These are phyloP conservation scores for Haplosporangium sp. DNA, from an alignment of 371 early-diverging fungal genomes.

Conservation along the genomic window DNA sequence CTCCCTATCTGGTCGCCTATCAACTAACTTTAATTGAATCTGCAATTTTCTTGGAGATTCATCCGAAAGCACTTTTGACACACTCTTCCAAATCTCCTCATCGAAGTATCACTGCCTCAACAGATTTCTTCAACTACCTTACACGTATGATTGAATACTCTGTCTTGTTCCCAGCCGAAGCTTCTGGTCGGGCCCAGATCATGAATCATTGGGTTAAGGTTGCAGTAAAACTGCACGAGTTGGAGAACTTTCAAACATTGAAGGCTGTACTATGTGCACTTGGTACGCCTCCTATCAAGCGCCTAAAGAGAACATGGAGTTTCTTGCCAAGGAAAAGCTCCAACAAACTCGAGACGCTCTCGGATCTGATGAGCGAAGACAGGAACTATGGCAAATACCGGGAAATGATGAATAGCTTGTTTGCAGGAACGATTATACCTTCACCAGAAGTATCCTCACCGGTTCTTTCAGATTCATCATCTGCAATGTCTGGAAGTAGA, in stretches of 20 bases:
- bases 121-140: conserved; percentile 88
- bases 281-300: conserved; percentile 80
- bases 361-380: conserved; percentile 76
- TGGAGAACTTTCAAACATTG: conserved; percentile 81
- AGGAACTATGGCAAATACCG: conserved; percentile 82
- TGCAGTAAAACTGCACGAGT: conserved; percentile 68
- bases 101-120: conserved; percentile 79
- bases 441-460: conserved; percentile 35
- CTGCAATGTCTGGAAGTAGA: conserved; percentile 31
- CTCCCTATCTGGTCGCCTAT: conserved; percentile 76
- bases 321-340: conserved; percentile 76
- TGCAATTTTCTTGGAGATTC: conserved; percentile 76
- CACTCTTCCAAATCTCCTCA: conserved; percentile 79
- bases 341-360: conserved; percentile 67
- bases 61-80: conserved; percentile 69
- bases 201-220: conserved; percentile 84
- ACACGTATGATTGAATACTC: conserved; percentile 82
- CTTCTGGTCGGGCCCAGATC: conserved; percentile 73
- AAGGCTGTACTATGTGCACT: conserved; percentile 81
- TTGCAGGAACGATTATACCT: conserved; percentile 27
- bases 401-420: conserved; percentile 63
- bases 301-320: conserved; percentile 83
- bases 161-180: conserved; percentile 72
- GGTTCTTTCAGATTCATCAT: conserved; percentile 25
- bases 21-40: conserved; percentile 82